Base-by-base conservation (phyloP, 768 basidiomycete species). In the Naganishia antarctica region DNA sequence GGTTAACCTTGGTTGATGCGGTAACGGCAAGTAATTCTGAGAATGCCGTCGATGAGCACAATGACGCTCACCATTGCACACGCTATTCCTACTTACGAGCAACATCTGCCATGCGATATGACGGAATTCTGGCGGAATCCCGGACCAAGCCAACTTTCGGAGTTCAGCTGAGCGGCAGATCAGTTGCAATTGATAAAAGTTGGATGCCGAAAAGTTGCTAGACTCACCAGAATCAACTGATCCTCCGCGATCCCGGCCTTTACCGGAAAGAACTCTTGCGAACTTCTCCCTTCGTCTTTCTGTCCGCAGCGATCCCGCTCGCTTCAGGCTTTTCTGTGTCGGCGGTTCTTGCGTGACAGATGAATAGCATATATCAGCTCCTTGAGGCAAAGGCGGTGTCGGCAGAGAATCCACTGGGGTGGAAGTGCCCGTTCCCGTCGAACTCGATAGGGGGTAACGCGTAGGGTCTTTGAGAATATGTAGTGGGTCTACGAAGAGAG, bases 71-170 rank as follows among this genome's bases (percentile, higher is more conserved):
- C 29, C 11, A 31, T 44, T 12, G n/a, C 5, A 37, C 31, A 26
- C 16, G n/a, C 41, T 43, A 8, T 37, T 23, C 31, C 1, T 6
- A 81, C 89, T 69, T 73, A 94, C 92, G 41, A 98, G 84, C 32
- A 99, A 82, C 50, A 97, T 81, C 73, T 91, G 91, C 96, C 96
- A 99, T 26, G 87, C 88, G 73, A 96, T 84, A 0, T 91, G 90
- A 43, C 96, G 83, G 28, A 99, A 80, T 70, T 92, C 89, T 61
- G 78, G 75, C 0, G 96, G 94, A 26, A 97, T 88, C 25, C 96
- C 96, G 57, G 87, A 87, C 96, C 96, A 99, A 21, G 92, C 87
- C 50, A 96, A 83, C 73, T 91, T 91, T 50, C 92, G 83, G 66
- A 99, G 81, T 74, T 91, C 89, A 21, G 84, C 53, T 49, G 29